Percentiles rank a stretch among this genome's conserved stretches.
Conservation (phyloP, 2,329 filamentous ascomycete species). For the Xylaria hypoxylon region DNA sequence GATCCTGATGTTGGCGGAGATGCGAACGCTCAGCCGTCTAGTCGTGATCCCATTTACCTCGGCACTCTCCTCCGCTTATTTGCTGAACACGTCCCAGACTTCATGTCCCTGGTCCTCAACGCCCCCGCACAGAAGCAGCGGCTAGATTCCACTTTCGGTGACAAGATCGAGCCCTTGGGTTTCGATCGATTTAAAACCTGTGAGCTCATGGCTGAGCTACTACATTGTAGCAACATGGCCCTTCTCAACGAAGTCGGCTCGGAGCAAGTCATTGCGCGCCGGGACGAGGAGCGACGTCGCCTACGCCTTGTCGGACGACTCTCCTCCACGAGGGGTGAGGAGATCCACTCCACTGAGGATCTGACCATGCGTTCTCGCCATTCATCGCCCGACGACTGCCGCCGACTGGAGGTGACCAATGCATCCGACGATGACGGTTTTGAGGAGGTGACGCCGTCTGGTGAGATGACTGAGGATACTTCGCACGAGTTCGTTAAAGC, state of each 20-base stretch:
- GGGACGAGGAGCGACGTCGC: slow-evolving; percentile 84
- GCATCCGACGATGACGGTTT: slow-evolving; percentile 91
- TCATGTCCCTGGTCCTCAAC: slow-evolving; percentile 90
- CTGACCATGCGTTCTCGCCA: slow-evolving; percentile 69
- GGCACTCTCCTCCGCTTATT: slow-evolving; percentile 90
- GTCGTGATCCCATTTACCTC: slow-evolving; percentile 93
- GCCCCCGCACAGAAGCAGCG: slow-evolving; percentile 78
- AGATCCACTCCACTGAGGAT: slow-evolving; percentile 67
- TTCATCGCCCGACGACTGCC: slow-evolving; percentile 68
- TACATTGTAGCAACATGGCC: slow-evolving; percentile 99
- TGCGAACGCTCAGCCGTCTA: slow-evolving; percentile 81
- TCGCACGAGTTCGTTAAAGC: slow-evolving; percentile 76
- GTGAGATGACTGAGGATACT: slow-evolving; percentile 78
- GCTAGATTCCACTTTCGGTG: slow-evolving; percentile 88
- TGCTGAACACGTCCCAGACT: slow-evolving; percentile 89
- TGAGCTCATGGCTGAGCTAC: slow-evolving; percentile 95
- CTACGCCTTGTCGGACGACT: slow-evolving; percentile 83
- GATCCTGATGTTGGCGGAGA: slow-evolving; percentile 90
- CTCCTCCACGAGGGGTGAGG: slow-evolving; percentile 57
- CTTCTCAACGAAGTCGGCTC: slow-evolving; percentile 91
- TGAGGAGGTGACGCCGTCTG: slow-evolving; percentile 81
- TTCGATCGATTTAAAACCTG: slow-evolving; percentile 99
- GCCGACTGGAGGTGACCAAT: slow-evolving; percentile 81
- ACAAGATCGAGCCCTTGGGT: slow-evolving; percentile 90
- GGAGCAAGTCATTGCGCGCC: slow-evolving; percentile 82